Evolutionary conservation across 805 yeast species (phyloP).

Genomic region (Kodamaea jinghongensis): DNA sequence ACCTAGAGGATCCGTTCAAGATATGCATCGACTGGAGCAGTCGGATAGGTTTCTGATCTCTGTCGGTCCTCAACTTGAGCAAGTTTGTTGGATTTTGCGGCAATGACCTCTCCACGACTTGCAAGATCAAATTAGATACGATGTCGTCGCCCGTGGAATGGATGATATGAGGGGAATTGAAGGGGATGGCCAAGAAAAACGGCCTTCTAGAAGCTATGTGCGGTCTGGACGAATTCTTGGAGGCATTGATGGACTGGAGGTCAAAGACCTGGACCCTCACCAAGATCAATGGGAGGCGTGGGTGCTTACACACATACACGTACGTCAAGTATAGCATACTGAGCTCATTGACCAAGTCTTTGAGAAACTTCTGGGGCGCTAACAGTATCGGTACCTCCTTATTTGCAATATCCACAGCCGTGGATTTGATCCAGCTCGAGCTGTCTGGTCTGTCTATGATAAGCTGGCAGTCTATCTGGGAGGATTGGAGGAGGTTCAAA

Average conservation of each 20-base stretch:
- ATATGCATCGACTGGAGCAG: constrained; percentile 57
- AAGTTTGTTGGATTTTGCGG: constrained; percentile 44
- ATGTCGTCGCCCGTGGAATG: constrained; percentile 47
- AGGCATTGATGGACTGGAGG: constrained; percentile 18
- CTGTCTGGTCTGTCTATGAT: constrained; percentile 56
- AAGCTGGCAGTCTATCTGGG: constrained; percentile 67
- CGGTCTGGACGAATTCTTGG: constrained; percentile 23
- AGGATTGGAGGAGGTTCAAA: constrained; percentile 59
- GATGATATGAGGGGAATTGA: constrained; percentile 62
- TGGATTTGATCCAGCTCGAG: constrained; percentile 48
- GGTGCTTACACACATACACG: constrained; percentile 65
- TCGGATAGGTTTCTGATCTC: constrained; percentile 33
- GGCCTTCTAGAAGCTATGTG: constrained; percentile 57
- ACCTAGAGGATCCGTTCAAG: constrained; percentile 60
- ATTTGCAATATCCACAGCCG: constrained; percentile 36
- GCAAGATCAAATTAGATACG: constrained; percentile 54
- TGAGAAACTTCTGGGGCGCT: constrained; percentile 52
- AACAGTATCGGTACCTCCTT: constrained; percentile 34
- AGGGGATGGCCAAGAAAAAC: constrained; percentile 63
- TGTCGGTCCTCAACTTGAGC: constrained; percentile 34
- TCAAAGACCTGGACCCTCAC: constrained; percentile 72
- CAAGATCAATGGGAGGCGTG: constrained; percentile 56
- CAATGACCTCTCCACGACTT: constrained; percentile 55
- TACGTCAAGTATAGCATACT: constrained; percentile 57
- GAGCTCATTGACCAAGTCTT: constrained; percentile 46